phyloP scores from a whole-genome alignment of 75 land plant genomes.

The Cupressus sempervirens region DNA sequence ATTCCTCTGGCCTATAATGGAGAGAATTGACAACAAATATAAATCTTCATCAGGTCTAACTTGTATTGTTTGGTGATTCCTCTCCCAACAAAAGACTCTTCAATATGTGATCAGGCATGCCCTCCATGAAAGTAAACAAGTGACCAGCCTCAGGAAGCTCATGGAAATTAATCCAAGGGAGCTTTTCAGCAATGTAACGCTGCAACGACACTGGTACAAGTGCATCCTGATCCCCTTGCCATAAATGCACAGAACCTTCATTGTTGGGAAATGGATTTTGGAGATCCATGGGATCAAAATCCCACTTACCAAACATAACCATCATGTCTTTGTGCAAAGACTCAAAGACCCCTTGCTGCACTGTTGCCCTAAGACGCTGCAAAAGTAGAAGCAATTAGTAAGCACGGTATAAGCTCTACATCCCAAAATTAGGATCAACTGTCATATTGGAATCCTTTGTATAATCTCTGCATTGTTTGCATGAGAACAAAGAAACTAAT shows the following conservation, averaged over 20 bases:
- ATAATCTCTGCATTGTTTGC: not conserved
- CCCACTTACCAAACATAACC: slow-evolving; percentile 64
- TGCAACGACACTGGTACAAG: slow-evolving; percentile 66
- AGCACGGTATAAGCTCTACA: not conserved
- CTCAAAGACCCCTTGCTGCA: slow-evolving; percentile 66
- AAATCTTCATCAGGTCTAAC: not conserved
- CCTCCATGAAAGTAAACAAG: slow-evolving; percentile 35
- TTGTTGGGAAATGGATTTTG: slow-evolving; percentile 60
- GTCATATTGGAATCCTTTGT: not conserved
- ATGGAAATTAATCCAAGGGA: slow-evolving; percentile 79
- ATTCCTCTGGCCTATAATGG: not conserved
- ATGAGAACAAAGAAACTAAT: not conserved
- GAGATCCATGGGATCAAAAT: slow-evolving; percentile 50
- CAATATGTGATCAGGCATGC: slow-evolving; percentile 39
- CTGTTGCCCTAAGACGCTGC: slow-evolving; percentile 6
- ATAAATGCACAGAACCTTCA: slow-evolving; percentile 63
- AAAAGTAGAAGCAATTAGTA: not conserved
- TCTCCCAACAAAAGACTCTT: slow-evolving; percentile 43
- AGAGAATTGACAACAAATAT: not conserved
- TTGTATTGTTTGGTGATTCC: not conserved
- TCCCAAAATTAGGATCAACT: not conserved
- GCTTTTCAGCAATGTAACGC: slow-evolving; percentile 40
- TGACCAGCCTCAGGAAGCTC: slow-evolving; percentile 69
- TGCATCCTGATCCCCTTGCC: slow-evolving; percentile 75
- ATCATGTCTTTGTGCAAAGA: slow-evolving; percentile 56